Conservation (phyloP, 2,329 filamentous ascomycete species). For the Colletotrichum viniferum region DNA sequence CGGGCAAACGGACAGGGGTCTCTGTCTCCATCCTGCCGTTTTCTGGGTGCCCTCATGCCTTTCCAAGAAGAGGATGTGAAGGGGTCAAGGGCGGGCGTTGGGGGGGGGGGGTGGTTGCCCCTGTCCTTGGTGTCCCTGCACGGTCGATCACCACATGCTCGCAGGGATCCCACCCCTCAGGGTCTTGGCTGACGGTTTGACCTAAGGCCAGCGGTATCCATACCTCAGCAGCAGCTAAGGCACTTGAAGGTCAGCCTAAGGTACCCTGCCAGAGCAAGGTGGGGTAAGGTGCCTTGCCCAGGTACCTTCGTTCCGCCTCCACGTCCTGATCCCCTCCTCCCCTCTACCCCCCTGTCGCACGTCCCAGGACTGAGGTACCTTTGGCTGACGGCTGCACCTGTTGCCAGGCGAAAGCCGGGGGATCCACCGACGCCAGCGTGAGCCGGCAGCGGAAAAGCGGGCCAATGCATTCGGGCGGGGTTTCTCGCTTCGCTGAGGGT, state of each 20-base stretch:
- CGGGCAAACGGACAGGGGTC: constrained; percentile 2
- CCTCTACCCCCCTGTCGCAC: background rate
- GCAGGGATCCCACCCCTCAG: background rate
- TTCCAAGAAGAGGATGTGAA: background rate
- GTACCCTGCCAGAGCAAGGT: too few relatives aligned
- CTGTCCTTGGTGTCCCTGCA: constrained; percentile 2
- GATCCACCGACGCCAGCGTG: background rate
- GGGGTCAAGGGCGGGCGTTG: background rate
- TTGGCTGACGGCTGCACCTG: background rate
- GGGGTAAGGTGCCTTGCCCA: too few relatives aligned
- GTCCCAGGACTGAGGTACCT: background rate
- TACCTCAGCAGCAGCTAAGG: too few relatives aligned
- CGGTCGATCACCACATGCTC: constrained; percentile 21
- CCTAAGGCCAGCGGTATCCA: too few relatives aligned
- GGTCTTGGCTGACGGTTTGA: constrained; percentile 10
- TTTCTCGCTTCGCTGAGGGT: background rate
- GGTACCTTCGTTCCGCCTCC: background rate
- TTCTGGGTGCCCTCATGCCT: background rate
- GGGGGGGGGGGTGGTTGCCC: background rate
- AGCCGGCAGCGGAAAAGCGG: background rate
- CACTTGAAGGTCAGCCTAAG: too few relatives aligned
- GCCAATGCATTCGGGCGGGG: background rate
- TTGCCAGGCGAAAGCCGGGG: background rate
- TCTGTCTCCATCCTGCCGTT: background rate
- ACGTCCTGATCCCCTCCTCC: too few relatives aligned